These are phyloP conservation scores for Triglochin maritima DNA, from an alignment of 106 monocot species.

Conservation along the genomic window DNA sequence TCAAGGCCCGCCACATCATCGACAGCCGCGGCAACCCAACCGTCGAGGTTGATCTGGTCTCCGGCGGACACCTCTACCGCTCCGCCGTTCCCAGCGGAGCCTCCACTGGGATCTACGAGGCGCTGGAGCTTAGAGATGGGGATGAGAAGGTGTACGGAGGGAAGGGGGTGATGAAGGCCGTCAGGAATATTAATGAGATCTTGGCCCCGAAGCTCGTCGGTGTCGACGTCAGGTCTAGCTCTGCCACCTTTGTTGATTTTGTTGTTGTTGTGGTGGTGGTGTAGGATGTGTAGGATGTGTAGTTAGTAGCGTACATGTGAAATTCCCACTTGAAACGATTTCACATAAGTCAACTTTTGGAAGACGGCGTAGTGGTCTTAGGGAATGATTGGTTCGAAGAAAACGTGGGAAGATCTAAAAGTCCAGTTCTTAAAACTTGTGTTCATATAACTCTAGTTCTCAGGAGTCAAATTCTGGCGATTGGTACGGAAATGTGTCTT, in stretches of 20 bases:
- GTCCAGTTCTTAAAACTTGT: no score
- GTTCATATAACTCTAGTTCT: no score
- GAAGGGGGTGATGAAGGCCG: constrained; percentile 75
- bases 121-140: constrained; percentile 88
- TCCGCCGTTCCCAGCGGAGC: constrained; percentile 95
- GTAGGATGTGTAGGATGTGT: no score
- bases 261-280: no score
- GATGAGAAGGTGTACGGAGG: constrained; percentile 70
- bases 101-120: constrained; percentile 95
- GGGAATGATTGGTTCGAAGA: no score
- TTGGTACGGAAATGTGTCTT: no score
- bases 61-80: constrained; percentile 38
- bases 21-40: constrained; percentile 95
- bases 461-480: no score
- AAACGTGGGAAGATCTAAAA: no score
- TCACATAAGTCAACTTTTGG: no score
- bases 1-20: constrained; percentile 83
- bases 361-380: no score
- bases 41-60: constrained; percentile 84
- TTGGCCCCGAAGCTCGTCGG: constrained; percentile 71
- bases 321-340: no score
- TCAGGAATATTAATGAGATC: constrained; percentile 70
- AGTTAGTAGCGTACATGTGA: no score
- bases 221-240: constrained; percentile 61
- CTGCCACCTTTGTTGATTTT: neutral